phyloP scores from a whole-genome alignment of 2,329 filamentous ascomycete species.

The Colletotrichum godetiae region DNA sequence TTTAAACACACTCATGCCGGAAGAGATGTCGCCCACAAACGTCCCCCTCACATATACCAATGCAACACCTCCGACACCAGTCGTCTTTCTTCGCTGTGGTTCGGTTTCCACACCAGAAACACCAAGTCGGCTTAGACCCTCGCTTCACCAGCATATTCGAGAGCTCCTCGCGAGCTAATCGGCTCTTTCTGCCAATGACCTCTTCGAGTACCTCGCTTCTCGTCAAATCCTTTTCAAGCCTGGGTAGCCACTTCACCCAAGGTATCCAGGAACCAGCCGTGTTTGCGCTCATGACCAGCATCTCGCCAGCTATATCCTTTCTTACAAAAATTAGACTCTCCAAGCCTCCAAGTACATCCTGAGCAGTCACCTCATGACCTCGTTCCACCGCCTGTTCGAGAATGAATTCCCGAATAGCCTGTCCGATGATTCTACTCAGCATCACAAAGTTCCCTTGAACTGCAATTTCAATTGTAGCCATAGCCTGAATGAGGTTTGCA shows the following conservation, averaged over 20 bases:
- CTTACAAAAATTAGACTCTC: conserved; percentile 27
- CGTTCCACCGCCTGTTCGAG: conserved; percentile 1
- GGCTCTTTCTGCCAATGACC: conserved; percentile 8
- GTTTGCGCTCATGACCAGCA: conserved; percentile 28
- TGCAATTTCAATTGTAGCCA: conserved; percentile 12
- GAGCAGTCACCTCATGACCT: not conserved
- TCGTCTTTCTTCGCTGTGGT: conserved; percentile 5
- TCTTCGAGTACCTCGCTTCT: conserved; percentile 12
- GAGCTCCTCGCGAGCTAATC: conserved; percentile 9
- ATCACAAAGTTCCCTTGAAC: conserved; percentile 14
- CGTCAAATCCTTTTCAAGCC: conserved; percentile 32
- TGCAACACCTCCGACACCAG: conserved; percentile 32
- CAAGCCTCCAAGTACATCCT: conserved; percentile 19
- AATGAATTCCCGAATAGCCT: conserved; percentile 10
- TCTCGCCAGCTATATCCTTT: conserved; percentile 26
- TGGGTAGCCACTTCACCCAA: conserved; percentile 34
- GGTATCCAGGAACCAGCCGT: conserved; percentile 30
- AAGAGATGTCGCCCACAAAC: conserved; percentile 2
- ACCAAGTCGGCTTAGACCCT: conserved; percentile 25
- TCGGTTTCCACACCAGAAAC: conserved; percentile 29
- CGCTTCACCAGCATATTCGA: not conserved
- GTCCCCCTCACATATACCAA: conserved; percentile 18
- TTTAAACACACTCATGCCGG: conserved; percentile 4
- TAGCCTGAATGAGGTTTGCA: conserved; percentile 21
- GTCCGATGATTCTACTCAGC: conserved; percentile 25